A percentile compares a stretch with the other conserved stretches of the same genome.
Evolutionary conservation across 306 rosid species (phyloP).

Genomic region (Casuarina equisetifolia): DNA sequence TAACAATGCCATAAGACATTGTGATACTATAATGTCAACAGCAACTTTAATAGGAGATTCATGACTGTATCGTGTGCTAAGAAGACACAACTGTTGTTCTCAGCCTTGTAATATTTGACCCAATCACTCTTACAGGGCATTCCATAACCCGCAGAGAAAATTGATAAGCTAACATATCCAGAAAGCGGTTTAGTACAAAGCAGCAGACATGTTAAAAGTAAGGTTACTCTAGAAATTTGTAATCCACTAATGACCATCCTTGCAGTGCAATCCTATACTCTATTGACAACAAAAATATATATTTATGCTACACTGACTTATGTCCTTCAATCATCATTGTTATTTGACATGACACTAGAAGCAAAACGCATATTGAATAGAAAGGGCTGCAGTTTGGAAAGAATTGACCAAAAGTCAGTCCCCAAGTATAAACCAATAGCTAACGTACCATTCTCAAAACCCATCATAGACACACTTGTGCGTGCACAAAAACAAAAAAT

Average conservation of each 20-base stretch:
- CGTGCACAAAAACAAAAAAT: neutral
- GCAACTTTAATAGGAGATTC: conserved; percentile 45
- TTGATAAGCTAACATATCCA: conserved; percentile 23
- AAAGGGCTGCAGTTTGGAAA: conserved; percentile 52
- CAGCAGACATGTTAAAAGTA: neutral
- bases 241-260: neutral
- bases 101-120: conserved; percentile 39
- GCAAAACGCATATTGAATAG: conserved; percentile 87
- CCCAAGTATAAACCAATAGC: neutral
- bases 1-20: conserved; percentile 6
- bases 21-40: conserved; percentile 13
- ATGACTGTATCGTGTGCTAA: conserved; percentile 73
- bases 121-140: conserved; percentile 63
- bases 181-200: neutral
- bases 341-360: conserved; percentile 42
- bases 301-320: conserved; percentile 37
- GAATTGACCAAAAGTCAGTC: conserved; percentile 24
- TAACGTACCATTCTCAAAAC: neutral
- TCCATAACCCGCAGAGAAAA: conserved; percentile 17
- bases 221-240: neutral
- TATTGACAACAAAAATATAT: neutral
- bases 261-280: neutral
- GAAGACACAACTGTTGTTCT: conserved; percentile 58
- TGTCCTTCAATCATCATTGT: conserved; percentile 63
- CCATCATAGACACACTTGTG: neutral